Evolutionary conservation across 768 basidiomycete genomes (phyloP), one percentile per base, ranked within the genome.

Genomic region (Macrolepiota albuminosa): DNA sequence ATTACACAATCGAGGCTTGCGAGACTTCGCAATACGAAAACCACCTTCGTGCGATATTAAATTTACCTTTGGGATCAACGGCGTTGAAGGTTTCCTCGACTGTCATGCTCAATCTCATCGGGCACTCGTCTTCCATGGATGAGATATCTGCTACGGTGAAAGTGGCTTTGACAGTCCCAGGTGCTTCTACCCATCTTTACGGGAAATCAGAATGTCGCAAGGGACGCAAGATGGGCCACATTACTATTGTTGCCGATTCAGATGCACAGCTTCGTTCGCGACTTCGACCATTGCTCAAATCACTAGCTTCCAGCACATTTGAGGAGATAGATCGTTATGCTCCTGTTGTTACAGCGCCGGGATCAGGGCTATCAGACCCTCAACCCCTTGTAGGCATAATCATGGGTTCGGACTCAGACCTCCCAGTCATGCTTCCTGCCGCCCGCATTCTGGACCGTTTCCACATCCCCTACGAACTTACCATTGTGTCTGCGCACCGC

Each of bases 321-420:
- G 71, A 75, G 8, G 88, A 91, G 59, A 68, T 83, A 21, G 78
- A 81, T 40, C 64, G 76, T 5, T 83, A 84, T 70, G 79, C 84
- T 0, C 83, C 89, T 0, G 65, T 70, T 0, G 66, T 77, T 0
- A 77, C 80, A 1, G 57, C 66, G 2, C 75, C 79, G 1, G 75
- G 78, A 2, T 75, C 78, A 18, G 83, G 84, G 1, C 78, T 82
- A 69, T 83, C 92, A 7, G 82, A 87, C 68, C 70, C 74, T 0
- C 77, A 84, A 54, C 95, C 96, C 6, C 80, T 98, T 11, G 91
- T 98, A 0, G 89, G 91, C 0, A 82, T 99, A 60, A 95, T 99
- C 71, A 99, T 98, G 97, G 97, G 97, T 18, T 96, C 94, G 10
- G 96, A 98, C 73, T 98, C 96, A 14, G 97, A 99, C 71, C 77